Percentiles rank a stretch among this genome's conserved stretches.
Evolutionary conservation across 2,329 filamentous ascomycete genomes (phyloP).

Genomic region (Trichoderma sp.): DNA sequence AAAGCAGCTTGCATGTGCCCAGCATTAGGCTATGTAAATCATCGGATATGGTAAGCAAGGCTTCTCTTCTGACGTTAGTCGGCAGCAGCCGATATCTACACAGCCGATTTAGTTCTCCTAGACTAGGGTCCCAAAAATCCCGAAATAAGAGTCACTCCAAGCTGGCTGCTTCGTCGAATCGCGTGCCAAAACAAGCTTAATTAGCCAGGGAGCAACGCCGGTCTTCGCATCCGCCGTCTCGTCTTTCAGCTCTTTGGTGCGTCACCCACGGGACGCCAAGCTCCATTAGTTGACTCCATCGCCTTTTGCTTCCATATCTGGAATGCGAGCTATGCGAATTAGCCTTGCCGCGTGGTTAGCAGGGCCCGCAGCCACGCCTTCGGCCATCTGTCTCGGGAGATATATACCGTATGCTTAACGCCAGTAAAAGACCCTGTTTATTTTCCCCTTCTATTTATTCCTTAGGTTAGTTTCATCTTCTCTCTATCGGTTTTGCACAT

Average conservation of each 20-base stretch:
- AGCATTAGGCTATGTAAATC: constrained; percentile 11
- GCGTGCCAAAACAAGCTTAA: background rate
- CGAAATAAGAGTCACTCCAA: background rate
- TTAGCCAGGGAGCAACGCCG: background rate
- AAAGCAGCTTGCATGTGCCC: constrained; percentile 11
- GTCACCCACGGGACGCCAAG: background rate
- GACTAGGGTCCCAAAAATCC: background rate
- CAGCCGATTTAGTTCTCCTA: background rate
- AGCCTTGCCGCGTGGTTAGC: background rate
- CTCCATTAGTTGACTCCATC: background rate
- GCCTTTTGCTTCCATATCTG: constrained; percentile 23
- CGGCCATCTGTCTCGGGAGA: background rate
- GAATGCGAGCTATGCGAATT: background rate
- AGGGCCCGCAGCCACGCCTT: constrained; percentile 7
- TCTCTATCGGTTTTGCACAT: background rate
- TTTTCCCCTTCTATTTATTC: background rate
- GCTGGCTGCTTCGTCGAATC: background rate
- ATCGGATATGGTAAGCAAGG: constrained; percentile 5
- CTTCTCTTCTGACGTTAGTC: background rate
- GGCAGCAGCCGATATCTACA: background rate
- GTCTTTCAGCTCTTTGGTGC: background rate
- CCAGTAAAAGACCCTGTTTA: background rate
- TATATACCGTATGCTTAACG: background rate
- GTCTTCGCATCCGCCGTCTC: background rate
- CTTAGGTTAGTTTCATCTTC: background rate